Evolutionary conservation across 2,329 filamentous ascomycete genomes (phyloP).

Genomic region (Macroventuria anomochaeta): DNA sequence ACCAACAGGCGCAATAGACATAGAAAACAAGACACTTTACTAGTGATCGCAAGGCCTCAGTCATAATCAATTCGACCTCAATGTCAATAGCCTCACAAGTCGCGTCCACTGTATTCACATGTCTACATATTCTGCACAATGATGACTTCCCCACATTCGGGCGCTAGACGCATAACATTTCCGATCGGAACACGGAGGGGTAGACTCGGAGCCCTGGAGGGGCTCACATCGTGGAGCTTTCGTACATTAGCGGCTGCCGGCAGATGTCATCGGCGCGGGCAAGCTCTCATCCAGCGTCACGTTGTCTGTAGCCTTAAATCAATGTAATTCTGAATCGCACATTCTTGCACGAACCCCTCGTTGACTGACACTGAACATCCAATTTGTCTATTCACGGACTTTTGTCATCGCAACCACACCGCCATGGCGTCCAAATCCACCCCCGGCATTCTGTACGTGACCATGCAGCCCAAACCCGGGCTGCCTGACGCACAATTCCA

Average conservation of each 20-base stretch:
- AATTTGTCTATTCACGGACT: neutral
- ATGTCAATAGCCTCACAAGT: neutral
- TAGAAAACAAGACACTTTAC: neutral
- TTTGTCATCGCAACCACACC: neutral
- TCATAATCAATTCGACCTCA: neutral
- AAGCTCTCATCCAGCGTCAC: slow-evolving; percentile 20
- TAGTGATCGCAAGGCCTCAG: neutral
- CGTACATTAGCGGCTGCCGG: slow-evolving; percentile 32
- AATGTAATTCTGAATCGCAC: neutral
- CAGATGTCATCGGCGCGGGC: slow-evolving; percentile 43
- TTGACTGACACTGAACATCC: too few species aligned
- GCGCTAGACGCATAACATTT: slow-evolving; percentile 17
- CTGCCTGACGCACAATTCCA: slow-evolving; percentile 76
- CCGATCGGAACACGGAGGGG: slow-evolving; percentile 40
- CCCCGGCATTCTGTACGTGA: slow-evolving; percentile 79
- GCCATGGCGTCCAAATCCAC: slow-evolving; percentile 54
- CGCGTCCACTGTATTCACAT: neutral
- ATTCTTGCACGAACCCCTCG: neutral
- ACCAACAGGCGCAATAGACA: neutral
- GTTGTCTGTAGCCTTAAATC: neutral
- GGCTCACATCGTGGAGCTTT: slow-evolving; percentile 9
- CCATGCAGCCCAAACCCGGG: slow-evolving; percentile 77
- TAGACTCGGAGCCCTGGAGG: slow-evolving; percentile 10
- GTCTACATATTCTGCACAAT: too few species aligned
- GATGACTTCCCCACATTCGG: neutral